Base-by-base conservation (phyloP, 345 rosid species). In the Brassica juncea region DNA sequence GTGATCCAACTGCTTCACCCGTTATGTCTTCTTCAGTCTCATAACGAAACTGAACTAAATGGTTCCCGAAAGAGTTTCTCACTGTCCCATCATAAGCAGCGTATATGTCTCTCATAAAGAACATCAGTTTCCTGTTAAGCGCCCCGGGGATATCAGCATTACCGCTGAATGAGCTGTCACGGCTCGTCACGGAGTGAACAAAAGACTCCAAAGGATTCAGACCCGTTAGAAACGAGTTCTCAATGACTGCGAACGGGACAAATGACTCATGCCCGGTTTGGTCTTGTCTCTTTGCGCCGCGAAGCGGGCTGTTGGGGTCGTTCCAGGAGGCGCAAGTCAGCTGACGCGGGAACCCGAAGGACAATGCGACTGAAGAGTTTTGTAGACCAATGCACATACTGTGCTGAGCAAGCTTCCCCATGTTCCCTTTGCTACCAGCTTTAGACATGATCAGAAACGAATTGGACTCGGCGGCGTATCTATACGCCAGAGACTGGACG, bases 111-210 rank as follows among this genome's bases (percentile, higher is more conserved):
- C 98, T 87, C 94, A 95, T 82, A 81, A 95, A 91, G 75, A 91
- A 95, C 94, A 93, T 86, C 10, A 95, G 84, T 78, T 87, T 89
- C 31, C 99, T 84, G 42, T 85, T 87, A 76, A 95, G 84, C 2
- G 98, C 85, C 76, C 98, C 99, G 0, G 99, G 99, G 49, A 95
- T 93, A 85, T 95, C 97, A 62, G 97, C 99, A 81, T 93, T 93
- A 69, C 90, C 99, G 67, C 98, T 85, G 28, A 95, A 95, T 6
- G 97, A 93, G 81, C 91, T 86, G 32, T 91, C 92, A 27, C 99
- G 85, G 69, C 86, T 88, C 11, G 93, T 91, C 12, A 91, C 93
- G 0, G 98, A 95, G 82, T 95, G 97, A 76, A 86, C 88, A 80
- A 95, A 95, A 79, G 89, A 84, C 77, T 93, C 99, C 3, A 85